Evolutionary conservation across 164 flowering plant genomes (phyloP).

Genomic region (Brasenia schreberi): DNA sequence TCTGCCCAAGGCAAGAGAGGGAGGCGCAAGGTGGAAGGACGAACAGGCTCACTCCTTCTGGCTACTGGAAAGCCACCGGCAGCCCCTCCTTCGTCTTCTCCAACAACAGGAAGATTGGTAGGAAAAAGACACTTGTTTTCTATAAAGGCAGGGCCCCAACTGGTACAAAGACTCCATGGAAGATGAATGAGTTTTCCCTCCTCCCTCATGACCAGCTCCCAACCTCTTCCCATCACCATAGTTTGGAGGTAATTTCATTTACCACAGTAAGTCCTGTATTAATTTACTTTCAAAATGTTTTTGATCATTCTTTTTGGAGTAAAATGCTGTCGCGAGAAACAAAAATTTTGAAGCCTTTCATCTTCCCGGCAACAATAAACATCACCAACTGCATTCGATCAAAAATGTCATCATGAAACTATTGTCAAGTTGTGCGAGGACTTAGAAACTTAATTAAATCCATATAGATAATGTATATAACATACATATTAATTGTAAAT

Average conservation of each 20-base stretch:
- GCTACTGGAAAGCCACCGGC: slow-evolving; percentile 75
- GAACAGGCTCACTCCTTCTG: slow-evolving; percentile 29
- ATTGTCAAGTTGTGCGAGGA: too few relatives aligned
- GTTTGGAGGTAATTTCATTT: not conserved
- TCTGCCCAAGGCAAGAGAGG: slow-evolving; percentile 40
- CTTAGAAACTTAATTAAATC: too few relatives aligned
- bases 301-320: too few relatives aligned
- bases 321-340: too few relatives aligned
- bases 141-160: slow-evolving; percentile 1
- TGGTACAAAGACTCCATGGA: slow-evolving; percentile 2
- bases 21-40: slow-evolving; percentile 62
- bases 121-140: slow-evolving; percentile 15
- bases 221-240: not conserved
- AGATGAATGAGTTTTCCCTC: not conserved
- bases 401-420: too few relatives aligned
- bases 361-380: too few relatives aligned
- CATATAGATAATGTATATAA: too few relatives aligned
- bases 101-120: slow-evolving; percentile 26
- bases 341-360: too few relatives aligned
- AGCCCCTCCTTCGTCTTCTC: slow-evolving; percentile 47
- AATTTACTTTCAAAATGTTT: too few relatives aligned
- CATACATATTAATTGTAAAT: too few relatives aligned
- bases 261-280: too few relatives aligned
- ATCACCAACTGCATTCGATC: too few relatives aligned
- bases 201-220: not conserved